Evolutionary conservation across 805 yeast genomes (phyloP), one percentile per base, ranked within the genome.

Genomic region (Suhomyces faveliae): DNA sequence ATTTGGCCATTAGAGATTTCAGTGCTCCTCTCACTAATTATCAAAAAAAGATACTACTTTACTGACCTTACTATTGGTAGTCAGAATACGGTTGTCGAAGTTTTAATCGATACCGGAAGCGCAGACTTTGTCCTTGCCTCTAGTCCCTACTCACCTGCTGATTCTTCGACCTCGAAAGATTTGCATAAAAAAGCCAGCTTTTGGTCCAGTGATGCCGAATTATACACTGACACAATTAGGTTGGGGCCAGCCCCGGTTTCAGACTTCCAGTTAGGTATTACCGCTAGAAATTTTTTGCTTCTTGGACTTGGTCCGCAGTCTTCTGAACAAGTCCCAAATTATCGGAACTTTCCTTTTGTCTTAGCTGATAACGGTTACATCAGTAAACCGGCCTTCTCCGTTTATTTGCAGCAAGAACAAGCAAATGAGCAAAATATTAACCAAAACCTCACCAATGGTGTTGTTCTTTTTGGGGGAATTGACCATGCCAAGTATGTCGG

Each of bases 401-500:
- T 41, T 2, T 41, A 41, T 12, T 41, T 41, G 12, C 19, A 30
- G 11, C 12, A 30, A 10, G 35, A 30, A 13, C 3, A 11, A 7
- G 3, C 13, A 7, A 12, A 10, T 11, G 20, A 11, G 2, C 20
- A 41, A 2, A 10, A 12, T 4, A 4, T 4, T 6, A 7, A 3
- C 22, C 35, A 13, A 15, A 11, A 15, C n/a, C 4, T 15, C 4
- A 33, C 37, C 37, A 33, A 33, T 17, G 37, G 37, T 33, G 37
- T 17, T 5, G 68, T 86, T 15, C 61, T 86, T 40, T 86, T 86
- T 69, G 92, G 94, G 40, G 94, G 84, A 22, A 76, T 83, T 22
- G 92, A 86, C 58, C 79, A 76, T 50, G 73, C 79, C 30, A 85
- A 84, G 63, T 84, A 79, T 61, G 46, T 64, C 0, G 89, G 89